Conservation (phyloP, 2,329 filamentous ascomycete species). For the Onygena corvina region DNA sequence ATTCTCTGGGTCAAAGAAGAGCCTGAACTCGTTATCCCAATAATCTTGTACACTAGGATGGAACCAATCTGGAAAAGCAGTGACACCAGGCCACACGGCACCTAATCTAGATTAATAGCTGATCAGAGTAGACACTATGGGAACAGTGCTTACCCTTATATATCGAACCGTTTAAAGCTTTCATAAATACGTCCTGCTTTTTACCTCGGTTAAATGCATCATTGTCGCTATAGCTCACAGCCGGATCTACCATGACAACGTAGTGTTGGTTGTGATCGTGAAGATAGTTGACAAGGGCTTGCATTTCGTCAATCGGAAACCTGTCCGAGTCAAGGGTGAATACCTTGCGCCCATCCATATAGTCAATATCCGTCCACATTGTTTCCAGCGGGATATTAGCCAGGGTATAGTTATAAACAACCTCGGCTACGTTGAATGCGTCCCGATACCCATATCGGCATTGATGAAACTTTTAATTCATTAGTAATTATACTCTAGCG, state of each 20-base stretch:
- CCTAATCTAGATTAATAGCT: conserved; percentile 26
- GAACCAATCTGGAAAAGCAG: conserved; percentile 62
- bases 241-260: conserved; percentile 57
- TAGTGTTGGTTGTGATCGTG: conserved; percentile 52
- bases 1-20: conserved; percentile 47
- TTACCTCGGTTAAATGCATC: conserved; percentile 47
- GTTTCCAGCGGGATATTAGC: conserved; percentile 26
- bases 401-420: conserved; percentile 25
- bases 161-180: conserved; percentile 40
- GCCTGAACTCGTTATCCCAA: conserved; percentile 53
- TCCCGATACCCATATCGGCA: conserved; percentile 49
- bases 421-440: conserved; percentile 24
- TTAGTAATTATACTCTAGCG: background rate
- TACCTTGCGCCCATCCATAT: conserved; percentile 21
- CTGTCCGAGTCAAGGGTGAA: conserved; percentile 34
- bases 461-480: conserved; percentile 34
- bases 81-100: conserved; percentile 61
- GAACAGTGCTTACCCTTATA: conserved; percentile 26
- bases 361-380: conserved; percentile 28
- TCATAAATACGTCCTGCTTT: conserved; percentile 40
- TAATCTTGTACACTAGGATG: conserved; percentile 46
- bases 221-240: conserved; percentile 36
- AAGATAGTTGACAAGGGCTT: conserved; percentile 50
- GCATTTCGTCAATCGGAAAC: conserved; percentile 50
- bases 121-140: background rate